A percentile compares a stretch with the other conserved stretches of the same genome.
phyloP scores from a whole-genome alignment of 306 rosid genomes.

The Citrullus colocynthis region DNA sequence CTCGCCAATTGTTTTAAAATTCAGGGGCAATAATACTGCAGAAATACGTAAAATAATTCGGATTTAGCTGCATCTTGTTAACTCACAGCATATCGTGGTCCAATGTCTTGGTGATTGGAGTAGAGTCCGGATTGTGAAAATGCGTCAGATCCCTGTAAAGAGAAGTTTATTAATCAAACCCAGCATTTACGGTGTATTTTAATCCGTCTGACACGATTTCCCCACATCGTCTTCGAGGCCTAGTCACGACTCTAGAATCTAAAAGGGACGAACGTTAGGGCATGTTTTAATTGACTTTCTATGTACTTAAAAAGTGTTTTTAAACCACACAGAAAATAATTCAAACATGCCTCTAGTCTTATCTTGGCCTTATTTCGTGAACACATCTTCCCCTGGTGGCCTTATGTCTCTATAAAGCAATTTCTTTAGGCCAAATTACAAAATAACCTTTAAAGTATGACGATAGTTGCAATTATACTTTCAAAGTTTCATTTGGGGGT shows the following conservation, averaged over 20 bases:
- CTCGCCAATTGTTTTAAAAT: neutral
- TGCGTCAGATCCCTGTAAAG: conserved; percentile 79
- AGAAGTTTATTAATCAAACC: neutral
- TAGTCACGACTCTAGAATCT: no score
- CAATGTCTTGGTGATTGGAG: conserved; percentile 92
- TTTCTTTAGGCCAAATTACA: neutral
- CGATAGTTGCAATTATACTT: no score
- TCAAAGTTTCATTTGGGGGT: no score
- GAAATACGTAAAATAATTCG: neutral
- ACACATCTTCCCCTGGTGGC: neutral
- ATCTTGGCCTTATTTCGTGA: neutral
- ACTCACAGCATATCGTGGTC: conserved; percentile 94
- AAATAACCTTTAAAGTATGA: no score
- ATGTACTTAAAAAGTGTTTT: no score
- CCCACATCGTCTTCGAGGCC: no score
- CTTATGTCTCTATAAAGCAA: neutral
- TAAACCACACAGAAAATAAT: no score
- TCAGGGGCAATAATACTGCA: neutral
- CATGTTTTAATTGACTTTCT: no score
- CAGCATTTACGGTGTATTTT: neutral
- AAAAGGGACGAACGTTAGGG: no score
- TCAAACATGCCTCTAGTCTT: no score
- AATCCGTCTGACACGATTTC: neutral
- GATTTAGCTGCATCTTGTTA: neutral
- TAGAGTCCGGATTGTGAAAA: conserved; percentile 90